phyloP scores from a whole-genome alignment of 2,329 filamentous ascomycete species.

The Periglandula ipomoeae region DNA sequence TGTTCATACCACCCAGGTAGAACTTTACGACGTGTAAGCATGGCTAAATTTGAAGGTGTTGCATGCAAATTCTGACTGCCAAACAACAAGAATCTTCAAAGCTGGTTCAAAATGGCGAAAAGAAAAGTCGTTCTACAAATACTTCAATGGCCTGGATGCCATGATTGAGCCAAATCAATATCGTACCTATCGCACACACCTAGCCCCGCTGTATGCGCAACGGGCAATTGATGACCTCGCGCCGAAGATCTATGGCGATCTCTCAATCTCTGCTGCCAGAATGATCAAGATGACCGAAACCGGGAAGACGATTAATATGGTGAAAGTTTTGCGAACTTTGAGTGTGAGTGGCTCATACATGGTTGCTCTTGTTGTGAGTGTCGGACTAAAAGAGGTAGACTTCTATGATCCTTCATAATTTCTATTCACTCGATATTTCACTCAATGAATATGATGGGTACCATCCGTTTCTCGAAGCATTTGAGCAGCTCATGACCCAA shows the following conservation, averaged over 20 bases:
- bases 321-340: neutral
- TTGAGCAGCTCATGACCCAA: conserved; percentile 1
- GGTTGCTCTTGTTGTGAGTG: neutral
- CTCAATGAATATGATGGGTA: neutral
- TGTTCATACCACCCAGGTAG: neutral
- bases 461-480: conserved; percentile 2
- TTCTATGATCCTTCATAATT: conserved; percentile 3
- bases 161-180: conserved; percentile 2
- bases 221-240: neutral
- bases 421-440: conserved; percentile 1
- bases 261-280: neutral
- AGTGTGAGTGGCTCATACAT: neutral
- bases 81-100: neutral
- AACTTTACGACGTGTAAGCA: neutral
- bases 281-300: neutral
- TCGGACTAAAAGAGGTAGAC: neutral
- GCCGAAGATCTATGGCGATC: neutral
- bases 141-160: conserved; percentile 2
- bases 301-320: neutral
- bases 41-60: too few relatives aligned
- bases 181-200: conserved; percentile 2
- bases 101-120: neutral
- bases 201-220: conserved; percentile 1
- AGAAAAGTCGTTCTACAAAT: neutral
- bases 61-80: too few relatives aligned